Conservation (phyloP, 805 yeast species). For the Geotrichum ghanense region DNA sequence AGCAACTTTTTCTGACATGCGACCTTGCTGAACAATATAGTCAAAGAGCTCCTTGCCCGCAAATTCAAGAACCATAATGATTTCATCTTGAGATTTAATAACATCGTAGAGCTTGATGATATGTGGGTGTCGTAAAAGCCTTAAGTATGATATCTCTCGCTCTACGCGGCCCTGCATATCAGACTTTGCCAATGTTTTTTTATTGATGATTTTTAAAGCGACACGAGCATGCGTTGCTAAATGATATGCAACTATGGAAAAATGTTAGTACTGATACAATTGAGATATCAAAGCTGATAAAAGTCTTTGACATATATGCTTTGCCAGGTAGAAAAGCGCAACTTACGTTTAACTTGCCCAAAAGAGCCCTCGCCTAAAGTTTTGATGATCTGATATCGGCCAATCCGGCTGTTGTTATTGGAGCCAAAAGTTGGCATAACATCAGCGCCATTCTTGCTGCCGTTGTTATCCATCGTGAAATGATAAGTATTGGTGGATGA, state of each 20-base stretch:
- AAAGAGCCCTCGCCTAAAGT: constrained; percentile 94
- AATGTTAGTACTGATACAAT: neutral
- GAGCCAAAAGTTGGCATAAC: constrained; percentile 17
- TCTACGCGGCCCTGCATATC: constrained; percentile 97
- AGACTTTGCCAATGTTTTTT: constrained; percentile 82
- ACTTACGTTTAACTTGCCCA: constrained; percentile 69
- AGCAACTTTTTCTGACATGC: constrained; percentile 85
- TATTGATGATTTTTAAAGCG: constrained; percentile 84
- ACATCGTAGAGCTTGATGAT: constrained; percentile 92
- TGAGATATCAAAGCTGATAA: neutral
- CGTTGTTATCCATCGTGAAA: no score
- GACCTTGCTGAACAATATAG: constrained; percentile 86
- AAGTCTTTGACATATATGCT: neutral
- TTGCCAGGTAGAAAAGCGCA: neutral
- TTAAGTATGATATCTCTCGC: constrained; percentile 80
- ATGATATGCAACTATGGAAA: constrained; percentile 40
- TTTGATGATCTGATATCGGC: constrained; percentile 85
- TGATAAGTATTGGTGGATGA: no score
- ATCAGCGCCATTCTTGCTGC: no score
- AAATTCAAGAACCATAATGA: constrained; percentile 91
- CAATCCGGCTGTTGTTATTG: constrained; percentile 39
- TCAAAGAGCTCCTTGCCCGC: constrained; percentile 94
- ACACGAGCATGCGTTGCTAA: constrained; percentile 84
- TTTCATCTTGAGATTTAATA: constrained; percentile 87
- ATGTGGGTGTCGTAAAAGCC: constrained; percentile 87